Evolutionary conservation across 2,329 filamentous ascomycete genomes (phyloP), one percentile per base, ranked within the genome.

Genomic region (Apiospora rasikravindrae): DNA sequence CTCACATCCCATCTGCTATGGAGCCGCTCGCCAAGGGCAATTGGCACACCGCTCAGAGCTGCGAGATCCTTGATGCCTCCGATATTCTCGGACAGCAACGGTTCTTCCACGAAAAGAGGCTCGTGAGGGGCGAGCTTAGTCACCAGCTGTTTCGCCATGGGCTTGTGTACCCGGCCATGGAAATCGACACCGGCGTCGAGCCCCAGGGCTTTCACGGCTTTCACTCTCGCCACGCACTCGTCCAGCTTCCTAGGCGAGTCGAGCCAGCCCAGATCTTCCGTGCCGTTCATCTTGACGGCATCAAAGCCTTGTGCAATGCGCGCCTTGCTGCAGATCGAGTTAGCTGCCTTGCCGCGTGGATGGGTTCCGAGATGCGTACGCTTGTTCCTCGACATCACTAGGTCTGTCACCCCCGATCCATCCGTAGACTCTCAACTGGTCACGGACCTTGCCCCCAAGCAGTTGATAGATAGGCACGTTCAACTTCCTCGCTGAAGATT

Each of bases 391-490:
- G 2, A 95, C 88, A 75, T 94, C 92, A 10, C 83, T 81, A 0
- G 93, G 93, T 4, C 92, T 84, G 75, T 94, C 92, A 3, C 93
- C 93, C 4, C 93, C 93, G 72, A 95, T 94, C 92, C 93, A 94
- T 19, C 90, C 90, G 77, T 94, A 95, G 0, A 95, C 92, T 73
- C 90, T 90, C 16, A 94, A 82, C 77, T 91, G 92, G 74, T 91
- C 85, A 64, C 93, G 86, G 1, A 95, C 88, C 72, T 93, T 94
- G 4, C 93, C 93, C 4, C 93, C 93, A 0, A 95, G 86, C 0
- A 96, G 85, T 75, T 94, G 88, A 77, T 94, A 91, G 67, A 95
- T 88, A 0, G 93, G 93, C 0, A 94, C 89, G 10, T 88, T 87
- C 19, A 86, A 77, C 69, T 83, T 85, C 49, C 81, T 82, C 71